Percentiles rank a stretch among this genome's conserved stretches.
phyloP scores from a whole-genome alignment of 148 eudicot genomes.

The Amaranthus palmeri region DNA sequence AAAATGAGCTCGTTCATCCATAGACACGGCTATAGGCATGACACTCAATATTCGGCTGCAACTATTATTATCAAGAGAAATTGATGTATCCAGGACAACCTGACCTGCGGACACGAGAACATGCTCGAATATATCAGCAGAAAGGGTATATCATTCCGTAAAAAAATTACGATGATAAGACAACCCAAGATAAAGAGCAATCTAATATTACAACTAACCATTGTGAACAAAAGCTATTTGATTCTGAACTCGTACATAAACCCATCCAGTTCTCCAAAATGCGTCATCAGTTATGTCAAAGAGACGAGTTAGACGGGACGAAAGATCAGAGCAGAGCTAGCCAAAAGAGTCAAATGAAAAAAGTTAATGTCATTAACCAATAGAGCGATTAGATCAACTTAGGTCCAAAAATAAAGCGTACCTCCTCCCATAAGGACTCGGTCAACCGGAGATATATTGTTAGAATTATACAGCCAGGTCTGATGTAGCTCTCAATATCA shows the following conservation, averaged over 20 bases:
- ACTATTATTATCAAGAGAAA: slow-evolving; percentile 35
- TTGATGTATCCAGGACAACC: slow-evolving; percentile 52
- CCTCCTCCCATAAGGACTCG: slow-evolving; percentile 76
- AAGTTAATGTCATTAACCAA: not conserved
- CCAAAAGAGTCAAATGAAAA: slow-evolving; percentile 17
- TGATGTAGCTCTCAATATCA: slow-evolving; percentile 81
- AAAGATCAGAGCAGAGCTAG: slow-evolving; percentile 58
- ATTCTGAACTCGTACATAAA: slow-evolving; percentile 58
- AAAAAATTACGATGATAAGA: not conserved
- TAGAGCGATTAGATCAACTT: not conserved
- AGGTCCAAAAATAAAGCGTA: slow-evolving; percentile 18
- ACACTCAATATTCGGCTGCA: slow-evolving; percentile 49
- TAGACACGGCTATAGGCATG: slow-evolving; percentile 69
- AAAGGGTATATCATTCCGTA: not conserved
- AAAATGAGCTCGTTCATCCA: slow-evolving; percentile 52
- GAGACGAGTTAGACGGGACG: slow-evolving; percentile 55
- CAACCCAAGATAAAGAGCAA: not conserved
- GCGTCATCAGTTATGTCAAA: slow-evolving; percentile 46
- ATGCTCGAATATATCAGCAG: slow-evolving; percentile 6
- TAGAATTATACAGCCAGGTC: slow-evolving; percentile 81
- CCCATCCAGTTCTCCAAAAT: slow-evolving; percentile 89
- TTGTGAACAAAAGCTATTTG: slow-evolving; percentile 55
- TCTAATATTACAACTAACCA: slow-evolving; percentile 41
- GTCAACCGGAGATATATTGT: slow-evolving; percentile 65
- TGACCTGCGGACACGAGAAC: slow-evolving; percentile 42